phyloP scores from a whole-genome alignment of 192 early-diverging fungal species.

The Endogone sp. region DNA sequence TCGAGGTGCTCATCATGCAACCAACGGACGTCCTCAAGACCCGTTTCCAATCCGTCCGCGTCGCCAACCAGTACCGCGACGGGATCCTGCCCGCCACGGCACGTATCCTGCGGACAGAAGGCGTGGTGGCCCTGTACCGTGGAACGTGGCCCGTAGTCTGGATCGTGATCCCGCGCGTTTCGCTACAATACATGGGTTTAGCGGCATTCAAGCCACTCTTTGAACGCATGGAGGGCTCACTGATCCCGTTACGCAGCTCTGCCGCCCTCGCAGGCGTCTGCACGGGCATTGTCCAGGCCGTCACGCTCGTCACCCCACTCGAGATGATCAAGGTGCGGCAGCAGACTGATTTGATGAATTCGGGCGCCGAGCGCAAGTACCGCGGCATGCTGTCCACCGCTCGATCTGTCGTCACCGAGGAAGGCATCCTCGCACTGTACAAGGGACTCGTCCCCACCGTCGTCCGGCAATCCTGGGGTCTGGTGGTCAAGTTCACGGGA shows the following conservation, averaged over 20 bases:
- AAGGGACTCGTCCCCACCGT: slow-evolving; percentile 39
- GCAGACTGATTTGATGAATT: slow-evolving; percentile 34
- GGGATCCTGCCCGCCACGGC: slow-evolving; percentile 28
- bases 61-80: slow-evolving; percentile 24
- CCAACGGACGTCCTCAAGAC: slow-evolving; percentile 43
- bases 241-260: slow-evolving; percentile 21
- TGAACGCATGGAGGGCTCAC: slow-evolving; percentile 31
- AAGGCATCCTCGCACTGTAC: slow-evolving; percentile 38
- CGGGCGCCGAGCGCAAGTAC: slow-evolving; percentile 25
- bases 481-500: slow-evolving; percentile 36
- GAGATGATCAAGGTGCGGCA: slow-evolving; percentile 42
- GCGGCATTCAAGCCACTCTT: slow-evolving; percentile 42
- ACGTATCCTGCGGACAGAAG: slow-evolving; percentile 27
- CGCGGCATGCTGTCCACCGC: slow-evolving; percentile 28
- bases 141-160: slow-evolving; percentile 36
- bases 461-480: slow-evolving; percentile 40
- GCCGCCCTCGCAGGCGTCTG: slow-evolving; percentile 19
- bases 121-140: slow-evolving; percentile 30
- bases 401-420: slow-evolving; percentile 22
- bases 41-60: slow-evolving; percentile 33
- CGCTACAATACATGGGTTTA: slow-evolving; percentile 36
- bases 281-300: slow-evolving; percentile 36
- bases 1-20: slow-evolving; percentile 40
- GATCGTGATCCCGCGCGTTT: slow-evolving; percentile 38
- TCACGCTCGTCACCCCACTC: slow-evolving; percentile 38